phyloP scores from a whole-genome alignment of 2,329 filamentous ascomycete genomes.

The Aspergillus fumigatus region DNA sequence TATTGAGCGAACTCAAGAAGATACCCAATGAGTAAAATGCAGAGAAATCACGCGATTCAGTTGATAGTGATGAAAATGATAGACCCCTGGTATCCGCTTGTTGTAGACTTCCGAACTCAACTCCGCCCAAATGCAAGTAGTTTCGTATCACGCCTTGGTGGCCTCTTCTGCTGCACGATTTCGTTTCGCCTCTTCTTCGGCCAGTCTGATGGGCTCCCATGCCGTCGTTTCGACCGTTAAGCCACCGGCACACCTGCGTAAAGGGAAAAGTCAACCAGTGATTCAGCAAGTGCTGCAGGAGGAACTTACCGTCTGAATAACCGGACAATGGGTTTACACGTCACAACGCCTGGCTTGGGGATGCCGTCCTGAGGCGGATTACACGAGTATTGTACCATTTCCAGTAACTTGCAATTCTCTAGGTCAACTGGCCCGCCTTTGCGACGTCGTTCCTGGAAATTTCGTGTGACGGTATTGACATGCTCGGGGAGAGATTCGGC shows the following conservation, averaged over 20 bases:
- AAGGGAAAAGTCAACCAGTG: conserved; percentile 8
- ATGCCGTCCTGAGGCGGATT: conserved; percentile 46
- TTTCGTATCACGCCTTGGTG: conserved; percentile 17
- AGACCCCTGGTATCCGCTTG: neutral
- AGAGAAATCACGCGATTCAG: neutral
- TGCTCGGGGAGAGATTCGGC: conserved; percentile 48
- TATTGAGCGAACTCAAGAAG: conserved; percentile 22
- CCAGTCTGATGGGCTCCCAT: conserved; percentile 46
- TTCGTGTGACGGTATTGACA: conserved; percentile 44
- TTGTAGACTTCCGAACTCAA: conserved; percentile 9
- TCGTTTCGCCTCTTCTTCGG: conserved; percentile 32
- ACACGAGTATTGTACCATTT: conserved; percentile 61
- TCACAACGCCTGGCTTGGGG: conserved; percentile 41
- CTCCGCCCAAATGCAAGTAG: conserved; percentile 6
- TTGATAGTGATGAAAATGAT: neutral
- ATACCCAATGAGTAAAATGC: conserved; percentile 29
- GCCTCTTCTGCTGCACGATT: conserved; percentile 15
- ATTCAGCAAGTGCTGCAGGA: neutral
- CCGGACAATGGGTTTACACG: conserved; percentile 54
- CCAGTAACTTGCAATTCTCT: conserved; percentile 52
- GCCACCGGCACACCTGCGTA: conserved; percentile 45
- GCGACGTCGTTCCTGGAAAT: conserved; percentile 48
- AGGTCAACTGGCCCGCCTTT: conserved; percentile 51
- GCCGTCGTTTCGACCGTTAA: conserved; percentile 59
- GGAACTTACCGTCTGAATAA: conserved; percentile 54